phyloP scores from a whole-genome alignment of 129 eudicot genomes.

The Flaveria robusta region DNA sequence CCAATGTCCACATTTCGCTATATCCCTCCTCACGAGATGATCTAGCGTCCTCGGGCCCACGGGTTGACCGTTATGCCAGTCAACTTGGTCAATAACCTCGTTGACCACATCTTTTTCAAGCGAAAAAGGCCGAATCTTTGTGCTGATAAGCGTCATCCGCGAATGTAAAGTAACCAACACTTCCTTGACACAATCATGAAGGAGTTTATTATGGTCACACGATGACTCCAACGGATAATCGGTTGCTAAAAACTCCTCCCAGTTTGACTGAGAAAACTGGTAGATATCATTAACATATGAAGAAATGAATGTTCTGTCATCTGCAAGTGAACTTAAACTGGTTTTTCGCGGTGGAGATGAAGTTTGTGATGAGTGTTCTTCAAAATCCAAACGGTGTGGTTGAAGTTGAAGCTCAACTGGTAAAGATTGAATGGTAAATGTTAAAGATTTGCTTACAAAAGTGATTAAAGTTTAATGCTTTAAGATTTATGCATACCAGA shows the following conservation, averaged over 20 bases:
- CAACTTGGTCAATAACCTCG: constrained; percentile 53
- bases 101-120: constrained; percentile 46
- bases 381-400: constrained; percentile 54
- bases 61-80: constrained; percentile 46
- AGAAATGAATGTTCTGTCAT: constrained; percentile 34
- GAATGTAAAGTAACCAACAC: constrained; percentile 40
- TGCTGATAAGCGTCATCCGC: constrained; percentile 32
- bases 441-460: constrained; percentile 10
- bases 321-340: constrained; percentile 30
- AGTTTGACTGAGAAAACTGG: constrained; percentile 41
- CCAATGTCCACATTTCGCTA: constrained; percentile 53
- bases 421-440: constrained; percentile 11
- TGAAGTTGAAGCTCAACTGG: constrained; percentile 46
- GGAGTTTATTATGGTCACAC: constrained; percentile 48
- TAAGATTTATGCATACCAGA: constrained; percentile 39
- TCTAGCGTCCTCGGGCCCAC: constrained; percentile 46
- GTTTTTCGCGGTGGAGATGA: constrained; percentile 34
- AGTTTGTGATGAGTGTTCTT: constrained; percentile 34
- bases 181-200: constrained; percentile 56
- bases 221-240: constrained; percentile 27
- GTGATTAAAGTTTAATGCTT: neutral
- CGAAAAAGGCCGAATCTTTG: constrained; percentile 32
- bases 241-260: constrained; percentile 45
- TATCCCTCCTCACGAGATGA: constrained; percentile 45
- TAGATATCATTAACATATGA: constrained; percentile 38